Conservation (phyloP, 768 basidiomycete genomes). For the Kwoniella newhampshirensis region DNA sequence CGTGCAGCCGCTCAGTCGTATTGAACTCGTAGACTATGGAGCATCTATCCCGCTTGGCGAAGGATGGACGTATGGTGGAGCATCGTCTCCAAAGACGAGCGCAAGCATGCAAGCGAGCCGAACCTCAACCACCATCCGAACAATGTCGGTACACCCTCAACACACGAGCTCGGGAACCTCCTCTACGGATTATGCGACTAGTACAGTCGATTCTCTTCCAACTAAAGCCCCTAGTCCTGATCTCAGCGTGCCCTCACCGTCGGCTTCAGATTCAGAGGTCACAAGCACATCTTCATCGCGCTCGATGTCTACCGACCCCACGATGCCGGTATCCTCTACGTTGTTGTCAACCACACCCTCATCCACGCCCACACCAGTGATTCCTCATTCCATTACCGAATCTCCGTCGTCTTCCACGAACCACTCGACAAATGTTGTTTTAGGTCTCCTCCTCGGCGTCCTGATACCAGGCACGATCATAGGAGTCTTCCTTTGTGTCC, state of each 20-base stretch:
- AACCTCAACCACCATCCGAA: neutral
- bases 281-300: neutral
- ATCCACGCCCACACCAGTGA: neutral
- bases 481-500: conserved; percentile 8
- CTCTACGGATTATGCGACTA: too few relatives aligned
- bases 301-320: neutral
- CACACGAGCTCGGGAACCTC: neutral
- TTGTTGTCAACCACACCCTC: neutral
- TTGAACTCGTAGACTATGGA: conserved; percentile 28
- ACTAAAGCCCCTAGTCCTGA: neutral
- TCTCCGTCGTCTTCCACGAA: neutral
- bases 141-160: neutral
- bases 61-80: conserved; percentile 37
- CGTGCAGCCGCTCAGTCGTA: neutral
- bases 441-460: neutral
- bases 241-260: neutral
- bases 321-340: too few relatives aligned
- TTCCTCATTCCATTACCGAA: neutral
- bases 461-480: conserved; percentile 15
- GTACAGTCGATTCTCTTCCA: too few relatives aligned
- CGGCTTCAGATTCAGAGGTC: neutral
- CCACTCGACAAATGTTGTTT: neutral
- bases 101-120: neutral
- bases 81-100: conserved; percentile 23
- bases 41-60: conserved; percentile 37